Evolutionary conservation across 2,329 filamentous ascomycete species (phyloP), one percentile per base, ranked within the genome.

Genomic region (Fusarium equiseti): DNA sequence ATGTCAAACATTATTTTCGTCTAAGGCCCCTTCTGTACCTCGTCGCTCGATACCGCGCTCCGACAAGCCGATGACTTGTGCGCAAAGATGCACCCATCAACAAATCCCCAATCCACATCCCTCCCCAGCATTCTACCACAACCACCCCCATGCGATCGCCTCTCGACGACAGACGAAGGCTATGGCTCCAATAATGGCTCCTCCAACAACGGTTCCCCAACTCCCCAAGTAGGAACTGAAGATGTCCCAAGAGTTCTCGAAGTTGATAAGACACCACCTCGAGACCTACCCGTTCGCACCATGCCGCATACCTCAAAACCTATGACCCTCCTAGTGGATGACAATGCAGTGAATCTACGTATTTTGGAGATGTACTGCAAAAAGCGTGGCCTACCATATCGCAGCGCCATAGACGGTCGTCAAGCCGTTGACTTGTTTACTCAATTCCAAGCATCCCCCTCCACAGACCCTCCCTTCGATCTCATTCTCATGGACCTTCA

Each of bases 281-380:
- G 51, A 13, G 27, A 26, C 3, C 26, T 44, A 2, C 44, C 35
- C 6, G 11, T 27, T 31, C 50, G 13, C 55, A 32, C 27, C 11
- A n/a, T 40, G n/a, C 18, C 29, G 29, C 15, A 11, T 10, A 40
- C 59, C 9, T n/a, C 64, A 8, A 70, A 59, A 1, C 77, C 77
- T 5, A 59, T 59, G 18, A 75, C 75, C 0, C 77, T 86, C 0
- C 73, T 86, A 1, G 84, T 85, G 0, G 84, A 86, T 64, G 84
- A 85, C 63, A 86, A 86, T 48, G 58, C 80, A 5, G 82, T 86
- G 58, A 86, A 86, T 24, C 78, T 85, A 1, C 83, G 83, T 22
- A 84, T 86, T 27, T 70, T 86, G 29, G 77, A 81, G 20, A 83
- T 84, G 72, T 85, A 85, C 68, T 82, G 84, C 52, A 80, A 82